Percentiles rank a stretch among this genome's conserved stretches.
These are phyloP conservation scores for Jamesozyma spencerorum DNA, from an alignment of 805 yeast genomes.

Conservation along the genomic window DNA sequence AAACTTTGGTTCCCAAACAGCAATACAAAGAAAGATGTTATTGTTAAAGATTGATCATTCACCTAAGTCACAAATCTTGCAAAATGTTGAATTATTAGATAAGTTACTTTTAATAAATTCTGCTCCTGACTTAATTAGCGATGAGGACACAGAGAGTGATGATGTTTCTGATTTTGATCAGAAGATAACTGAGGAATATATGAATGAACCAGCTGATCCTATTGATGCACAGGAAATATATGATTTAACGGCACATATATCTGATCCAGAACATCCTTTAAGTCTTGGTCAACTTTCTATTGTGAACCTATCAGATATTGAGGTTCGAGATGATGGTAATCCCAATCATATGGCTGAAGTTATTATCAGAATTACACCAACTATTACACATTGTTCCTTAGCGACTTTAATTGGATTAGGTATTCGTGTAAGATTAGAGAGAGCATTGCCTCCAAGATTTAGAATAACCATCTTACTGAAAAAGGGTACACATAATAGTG, in stretches of 20 bases:
- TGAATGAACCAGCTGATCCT: slow-evolving; percentile 38
- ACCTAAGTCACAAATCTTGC: slow-evolving; percentile 17
- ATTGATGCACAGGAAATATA: slow-evolving; percentile 86
- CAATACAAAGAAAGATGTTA: slow-evolving; percentile 19
- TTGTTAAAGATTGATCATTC: slow-evolving; percentile 23
- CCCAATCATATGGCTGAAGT: slow-evolving; percentile 59
- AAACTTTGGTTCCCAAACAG: slow-evolving; percentile 8
- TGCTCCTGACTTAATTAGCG: slow-evolving; percentile 20
- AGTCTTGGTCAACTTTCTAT: slow-evolving; percentile 92
- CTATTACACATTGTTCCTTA: slow-evolving; percentile 93
- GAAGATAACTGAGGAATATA: slow-evolving; percentile 17
- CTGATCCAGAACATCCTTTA: slow-evolving; percentile 97
- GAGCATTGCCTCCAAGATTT: slow-evolving; percentile 79
- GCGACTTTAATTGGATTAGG: slow-evolving; percentile 96
- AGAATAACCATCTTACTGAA: slow-evolving; percentile 72
- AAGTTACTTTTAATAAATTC: slow-evolving; percentile 17
- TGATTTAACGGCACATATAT: slow-evolving; percentile 74
- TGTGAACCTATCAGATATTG: slow-evolving; percentile 74
- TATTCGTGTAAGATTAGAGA: slow-evolving; percentile 79
- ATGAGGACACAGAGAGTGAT: slow-evolving; percentile 9
- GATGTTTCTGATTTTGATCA: slow-evolving; percentile 6
- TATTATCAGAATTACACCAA: slow-evolving; percentile 81
- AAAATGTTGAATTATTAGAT: slow-evolving; percentile 24
- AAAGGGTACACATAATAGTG: slow-evolving; percentile 93
- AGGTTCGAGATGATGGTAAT: slow-evolving; percentile 51